phyloP scores from a whole-genome alignment of 2,329 filamentous ascomycete genomes.

The Incumbomyces delicatus region DNA sequence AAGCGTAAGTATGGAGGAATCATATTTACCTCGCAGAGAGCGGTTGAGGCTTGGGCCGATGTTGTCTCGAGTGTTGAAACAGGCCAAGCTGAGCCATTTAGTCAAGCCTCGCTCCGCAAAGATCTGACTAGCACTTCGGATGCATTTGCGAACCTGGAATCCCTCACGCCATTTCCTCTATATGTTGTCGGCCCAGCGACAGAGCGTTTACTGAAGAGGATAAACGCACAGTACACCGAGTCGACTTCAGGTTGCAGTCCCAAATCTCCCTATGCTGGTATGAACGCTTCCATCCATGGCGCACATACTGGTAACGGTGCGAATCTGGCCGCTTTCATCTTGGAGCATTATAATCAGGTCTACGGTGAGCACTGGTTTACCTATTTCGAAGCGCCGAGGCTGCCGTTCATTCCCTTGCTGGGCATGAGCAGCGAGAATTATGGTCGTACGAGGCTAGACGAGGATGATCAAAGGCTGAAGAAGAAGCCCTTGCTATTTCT shows the following conservation, averaged over 20 bases:
- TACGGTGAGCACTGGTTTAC: conserved; percentile 8
- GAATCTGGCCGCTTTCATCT: conserved; percentile 64
- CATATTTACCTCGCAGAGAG: conserved; percentile 41
- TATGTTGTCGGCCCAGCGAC: conserved; percentile 43
- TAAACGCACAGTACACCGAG: conserved; percentile 38
- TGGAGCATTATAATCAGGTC: conserved; percentile 58
- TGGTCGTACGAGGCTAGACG: conserved; percentile 3
- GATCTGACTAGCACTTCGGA: not conserved
- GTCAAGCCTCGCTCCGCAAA: not conserved
- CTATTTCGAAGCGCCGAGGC: conserved; percentile 16
- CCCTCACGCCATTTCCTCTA: conserved; percentile 24
- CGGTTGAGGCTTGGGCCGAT: conserved; percentile 36
- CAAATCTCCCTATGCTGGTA: conserved; percentile 22
- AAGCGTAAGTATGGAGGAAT: conserved; percentile 34
- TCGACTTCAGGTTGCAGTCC: not conserved
- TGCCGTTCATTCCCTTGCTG: conserved; percentile 16
- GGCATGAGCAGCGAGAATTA: conserved; percentile 20
- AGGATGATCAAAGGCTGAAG: conserved; percentile 10
- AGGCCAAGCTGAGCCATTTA: not conserved
- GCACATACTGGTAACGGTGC: conserved; percentile 79
- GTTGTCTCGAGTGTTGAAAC: conserved; percentile 25
- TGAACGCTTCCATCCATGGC: conserved; percentile 56
- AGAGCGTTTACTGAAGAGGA: conserved; percentile 54
- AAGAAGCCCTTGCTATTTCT: conserved; percentile 65
- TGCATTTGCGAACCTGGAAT: not conserved